Evolutionary conservation across 495 filamentous ascomycete genomes (phyloP).

Genomic region (Neurospora sp.): DNA sequence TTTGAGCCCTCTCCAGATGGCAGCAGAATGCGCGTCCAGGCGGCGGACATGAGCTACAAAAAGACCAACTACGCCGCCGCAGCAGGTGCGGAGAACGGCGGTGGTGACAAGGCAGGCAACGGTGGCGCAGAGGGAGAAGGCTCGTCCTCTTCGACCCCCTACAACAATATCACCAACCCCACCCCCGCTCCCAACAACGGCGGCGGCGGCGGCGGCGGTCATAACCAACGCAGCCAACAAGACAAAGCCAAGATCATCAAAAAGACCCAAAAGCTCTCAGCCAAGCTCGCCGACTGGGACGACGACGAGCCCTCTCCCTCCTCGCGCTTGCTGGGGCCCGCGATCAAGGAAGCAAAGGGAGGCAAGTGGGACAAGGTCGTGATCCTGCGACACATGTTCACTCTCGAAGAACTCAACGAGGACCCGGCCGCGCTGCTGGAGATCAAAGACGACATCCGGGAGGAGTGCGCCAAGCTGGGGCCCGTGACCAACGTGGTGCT

Average conservation of each 20-base stretch:
- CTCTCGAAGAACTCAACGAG: conserved; percentile 70
- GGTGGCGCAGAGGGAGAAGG: conserved; percentile 13
- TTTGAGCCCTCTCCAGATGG: conserved; percentile 34
- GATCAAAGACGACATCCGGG: conserved; percentile 87
- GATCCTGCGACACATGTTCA: conserved; percentile 92
- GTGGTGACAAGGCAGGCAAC: conserved; percentile 8
- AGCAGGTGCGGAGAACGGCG: conserved; percentile 4
- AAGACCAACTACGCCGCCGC: conserved; percentile 37
- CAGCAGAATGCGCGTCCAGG: conserved; percentile 65
- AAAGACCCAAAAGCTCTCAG: conserved; percentile 79
- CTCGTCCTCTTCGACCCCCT: conserved; percentile 26
- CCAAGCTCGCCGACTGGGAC: conserved; percentile 87
- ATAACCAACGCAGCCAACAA: conserved; percentile 36
- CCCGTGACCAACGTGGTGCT: conserved; percentile 83
- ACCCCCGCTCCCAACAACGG: conserved; percentile 11
- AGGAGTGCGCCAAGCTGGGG: conserved; percentile 81
- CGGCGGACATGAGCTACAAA: conserved; percentile 86
- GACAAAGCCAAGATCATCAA: conserved; percentile 80
- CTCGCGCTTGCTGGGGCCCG: not conserved
- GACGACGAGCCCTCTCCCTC: conserved; percentile 53
- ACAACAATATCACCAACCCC: conserved; percentile 30
- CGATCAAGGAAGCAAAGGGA: conserved; percentile 35
- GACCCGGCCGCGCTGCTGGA: conserved; percentile 77
- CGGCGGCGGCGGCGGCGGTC: conserved; percentile 7
- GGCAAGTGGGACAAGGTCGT: conserved; percentile 69